These are phyloP conservation scores for Flaveria brownii DNA, from an alignment of 129 eudicot species.

Conservation along the genomic window DNA sequence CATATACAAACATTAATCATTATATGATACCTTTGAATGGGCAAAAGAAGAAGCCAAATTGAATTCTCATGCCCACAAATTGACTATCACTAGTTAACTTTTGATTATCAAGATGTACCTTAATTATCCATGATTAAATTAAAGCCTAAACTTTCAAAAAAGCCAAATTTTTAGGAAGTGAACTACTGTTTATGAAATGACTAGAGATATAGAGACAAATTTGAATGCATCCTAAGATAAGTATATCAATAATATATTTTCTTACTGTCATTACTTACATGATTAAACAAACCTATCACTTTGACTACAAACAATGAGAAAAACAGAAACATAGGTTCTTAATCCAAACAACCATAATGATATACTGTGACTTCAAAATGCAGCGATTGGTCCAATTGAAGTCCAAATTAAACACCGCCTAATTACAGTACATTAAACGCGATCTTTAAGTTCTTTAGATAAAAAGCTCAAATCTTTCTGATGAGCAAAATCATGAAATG, in stretches of 20 bases:
- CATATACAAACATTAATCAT: slow-evolving; percentile 18
- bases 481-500: slow-evolving; percentile 5
- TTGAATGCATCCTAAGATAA: slow-evolving; percentile 10
- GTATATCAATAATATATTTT: slow-evolving; percentile 5
- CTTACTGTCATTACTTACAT: not conserved
- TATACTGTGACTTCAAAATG: not conserved
- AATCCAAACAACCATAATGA: too few relatives aligned
- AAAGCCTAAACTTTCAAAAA: slow-evolving; percentile 25
- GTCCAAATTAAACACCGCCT: slow-evolving; percentile 12
- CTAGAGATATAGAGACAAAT: slow-evolving; percentile 22
- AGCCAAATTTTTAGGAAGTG: slow-evolving; percentile 37
- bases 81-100: slow-evolving; percentile 33
- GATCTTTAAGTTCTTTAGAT: not conserved
- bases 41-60: slow-evolving; percentile 29
- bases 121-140: slow-evolving; percentile 25
- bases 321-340: not conserved
- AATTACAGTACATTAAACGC: not conserved
- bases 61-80: slow-evolving; percentile 29
- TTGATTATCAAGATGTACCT: slow-evolving; percentile 29
- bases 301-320: not conserved
- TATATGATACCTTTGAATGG: slow-evolving; percentile 15
- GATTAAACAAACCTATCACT: not conserved
- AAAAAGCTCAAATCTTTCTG: not conserved
- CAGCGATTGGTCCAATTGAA: too few relatives aligned
- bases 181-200: slow-evolving; percentile 34